phyloP scores from a whole-genome alignment of 106 monocot species.

The Chionographis japonica region DNA sequence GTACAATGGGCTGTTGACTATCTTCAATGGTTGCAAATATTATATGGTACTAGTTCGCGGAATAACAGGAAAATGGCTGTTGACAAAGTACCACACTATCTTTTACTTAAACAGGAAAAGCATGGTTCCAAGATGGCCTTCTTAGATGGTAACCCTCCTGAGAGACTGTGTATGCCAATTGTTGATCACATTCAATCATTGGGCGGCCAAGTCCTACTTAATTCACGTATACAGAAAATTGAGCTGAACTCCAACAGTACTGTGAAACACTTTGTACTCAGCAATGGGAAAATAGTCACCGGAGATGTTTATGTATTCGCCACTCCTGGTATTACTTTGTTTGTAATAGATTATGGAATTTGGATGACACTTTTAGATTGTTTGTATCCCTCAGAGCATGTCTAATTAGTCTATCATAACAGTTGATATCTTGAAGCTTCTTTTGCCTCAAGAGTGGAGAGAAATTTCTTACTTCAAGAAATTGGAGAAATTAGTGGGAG shows the following conservation, averaged over 20 bases:
- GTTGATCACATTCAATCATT: conserved; percentile 75
- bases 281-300: conserved; percentile 56
- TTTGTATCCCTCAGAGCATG: not conserved
- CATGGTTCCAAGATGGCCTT: conserved; percentile 98
- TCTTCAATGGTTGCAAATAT: no score
- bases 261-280: conserved; percentile 82
- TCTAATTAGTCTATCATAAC: conserved; percentile 12
- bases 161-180: conserved; percentile 89
- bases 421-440: conserved; percentile 99
- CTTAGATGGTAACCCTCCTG: conserved; percentile 95
- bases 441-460: conserved; percentile 89
- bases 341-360: not conserved
- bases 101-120: conserved; percentile 65
- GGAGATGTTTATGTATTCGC: conserved; percentile 92
- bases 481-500: conserved; percentile 88
- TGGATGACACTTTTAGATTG: not conserved
- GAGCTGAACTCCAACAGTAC: conserved; percentile 83
- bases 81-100: not conserved
- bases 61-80: not conserved
- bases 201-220: conserved; percentile 79
- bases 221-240: conserved; percentile 80
- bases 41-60: not conserved
- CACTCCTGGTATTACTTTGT: conserved; percentile 62
- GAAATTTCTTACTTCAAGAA: conserved; percentile 85
- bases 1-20: no score